Conservation (phyloP, 345 rosid genomes). For the Eucalyptus marginata region DNA sequence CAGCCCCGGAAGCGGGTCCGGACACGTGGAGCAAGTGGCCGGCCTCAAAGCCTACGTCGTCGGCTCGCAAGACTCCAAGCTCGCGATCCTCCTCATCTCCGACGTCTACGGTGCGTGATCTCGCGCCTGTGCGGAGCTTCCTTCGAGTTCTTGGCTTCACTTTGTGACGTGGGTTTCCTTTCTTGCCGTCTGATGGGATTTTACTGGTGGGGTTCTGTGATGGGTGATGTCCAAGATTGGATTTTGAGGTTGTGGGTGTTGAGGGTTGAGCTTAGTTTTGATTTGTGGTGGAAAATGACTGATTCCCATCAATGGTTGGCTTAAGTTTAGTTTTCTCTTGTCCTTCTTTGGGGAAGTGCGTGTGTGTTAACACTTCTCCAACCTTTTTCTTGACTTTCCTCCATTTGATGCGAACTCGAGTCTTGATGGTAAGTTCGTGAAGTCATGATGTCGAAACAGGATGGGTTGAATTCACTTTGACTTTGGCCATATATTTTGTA, state of each 20-base stretch:
- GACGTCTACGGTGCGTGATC: constrained; percentile 37
- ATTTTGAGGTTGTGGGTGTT: not conserved
- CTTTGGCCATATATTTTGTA: not conserved
- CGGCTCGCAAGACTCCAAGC: constrained; percentile 20
- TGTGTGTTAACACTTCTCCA: not conserved
- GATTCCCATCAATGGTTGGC: not conserved
- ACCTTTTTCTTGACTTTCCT: not conserved
- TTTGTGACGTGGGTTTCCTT: not conserved
- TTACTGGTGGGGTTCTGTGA: not conserved
- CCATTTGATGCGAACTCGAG: not conserved
- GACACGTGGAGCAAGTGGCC: constrained; percentile 17
- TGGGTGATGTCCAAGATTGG: not conserved
- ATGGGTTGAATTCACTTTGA: not conserved
- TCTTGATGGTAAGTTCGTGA: not conserved
- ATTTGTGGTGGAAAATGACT: not conserved
- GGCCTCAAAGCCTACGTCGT: constrained; percentile 19
- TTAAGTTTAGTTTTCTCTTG: not conserved
- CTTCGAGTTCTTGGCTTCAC: not conserved
- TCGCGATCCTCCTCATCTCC: constrained; percentile 16
- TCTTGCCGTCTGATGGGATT: not conserved
- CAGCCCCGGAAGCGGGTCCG: constrained; percentile 8
- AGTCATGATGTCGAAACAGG: not conserved
- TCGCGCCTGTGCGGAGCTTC: not conserved
- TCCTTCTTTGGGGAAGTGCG: not conserved
- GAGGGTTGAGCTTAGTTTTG: not conserved